Conservation (phyloP, 1,284 basidiomycete species). For the Leccinum pachyderme region DNA sequence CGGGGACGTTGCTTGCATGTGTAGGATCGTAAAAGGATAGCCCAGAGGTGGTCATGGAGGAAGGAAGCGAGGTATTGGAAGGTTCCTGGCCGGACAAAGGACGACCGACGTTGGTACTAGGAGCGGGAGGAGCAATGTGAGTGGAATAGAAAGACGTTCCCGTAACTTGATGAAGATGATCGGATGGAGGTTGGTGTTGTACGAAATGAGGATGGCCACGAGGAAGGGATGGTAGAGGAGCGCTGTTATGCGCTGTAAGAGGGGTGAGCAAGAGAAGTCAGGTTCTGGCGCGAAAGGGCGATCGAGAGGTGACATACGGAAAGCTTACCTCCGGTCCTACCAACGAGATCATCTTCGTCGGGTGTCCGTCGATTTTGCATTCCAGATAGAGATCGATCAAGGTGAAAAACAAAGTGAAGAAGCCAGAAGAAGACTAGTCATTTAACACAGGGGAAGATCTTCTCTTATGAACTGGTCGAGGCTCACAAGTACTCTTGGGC, state of each 20-base stretch:
- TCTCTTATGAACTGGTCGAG: not conserved
- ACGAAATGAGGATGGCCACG: not conserved
- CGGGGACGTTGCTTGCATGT: conserved; percentile 14
- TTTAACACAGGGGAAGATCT: not conserved
- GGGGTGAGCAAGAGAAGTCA: conserved; percentile 6
- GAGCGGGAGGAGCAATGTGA: not conserved
- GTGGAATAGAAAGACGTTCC: conserved; percentile 4
- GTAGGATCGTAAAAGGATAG: conserved; percentile 32
- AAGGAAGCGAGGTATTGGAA: conserved; percentile 6
- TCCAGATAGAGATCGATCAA: conserved; percentile 4
- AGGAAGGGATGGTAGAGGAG: not conserved
- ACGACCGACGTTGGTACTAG: not conserved
- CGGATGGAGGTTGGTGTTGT: not conserved
- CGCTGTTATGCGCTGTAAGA: conserved; percentile 5
- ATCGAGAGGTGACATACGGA: conserved; percentile 12
- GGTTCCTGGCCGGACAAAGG: not conserved
- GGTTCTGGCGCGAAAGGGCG: conserved; percentile 10
- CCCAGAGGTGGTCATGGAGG: conserved; percentile 27
- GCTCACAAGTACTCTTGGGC: not conserved
- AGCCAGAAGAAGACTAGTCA: not conserved
- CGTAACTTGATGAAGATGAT: conserved; percentile 2
- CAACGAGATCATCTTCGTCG: conserved; percentile 18
- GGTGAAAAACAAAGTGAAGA: too few species aligned
- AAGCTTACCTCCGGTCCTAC: conserved; percentile 30
- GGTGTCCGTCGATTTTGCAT: conserved; percentile 24